Conservation (phyloP, 768 basidiomycete species). For the Lactarius vividus region DNA sequence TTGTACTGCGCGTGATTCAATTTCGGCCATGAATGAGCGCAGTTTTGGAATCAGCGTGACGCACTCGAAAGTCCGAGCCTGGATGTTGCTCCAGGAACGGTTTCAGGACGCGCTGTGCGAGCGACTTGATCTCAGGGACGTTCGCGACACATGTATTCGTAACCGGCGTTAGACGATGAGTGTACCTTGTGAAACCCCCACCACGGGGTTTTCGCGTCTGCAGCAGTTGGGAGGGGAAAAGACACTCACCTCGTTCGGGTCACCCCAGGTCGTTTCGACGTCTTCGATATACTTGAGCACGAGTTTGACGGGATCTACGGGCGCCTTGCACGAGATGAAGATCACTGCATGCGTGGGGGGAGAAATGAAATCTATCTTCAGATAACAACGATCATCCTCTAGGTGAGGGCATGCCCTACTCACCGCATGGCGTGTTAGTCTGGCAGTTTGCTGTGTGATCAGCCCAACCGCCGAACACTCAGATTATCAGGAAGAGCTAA, state of each 20-base stretch:
- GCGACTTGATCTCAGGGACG: slow-evolving; percentile 60
- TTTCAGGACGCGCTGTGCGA: slow-evolving; percentile 55
- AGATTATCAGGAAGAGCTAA: background rate
- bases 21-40: background rate
- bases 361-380: background rate
- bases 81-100: slow-evolving; percentile 50
- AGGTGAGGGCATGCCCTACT: slow-evolving; percentile 23
- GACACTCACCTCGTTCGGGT: slow-evolving; percentile 59
- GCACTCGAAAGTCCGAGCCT: slow-evolving; percentile 48
- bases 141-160: slow-evolving; percentile 66
- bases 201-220: background rate
- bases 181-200: slow-evolving; percentile 45
- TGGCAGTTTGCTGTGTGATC: slow-evolving; percentile 59
- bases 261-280: slow-evolving; percentile 58
- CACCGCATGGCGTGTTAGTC: slow-evolving; percentile 80
- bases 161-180: slow-evolving; percentile 70
- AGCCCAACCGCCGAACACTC: background rate
- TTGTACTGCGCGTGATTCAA: slow-evolving; percentile 60
- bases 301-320: slow-evolving; percentile 72
- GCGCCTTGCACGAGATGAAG: slow-evolving; percentile 76
- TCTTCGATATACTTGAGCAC: slow-evolving; percentile 61
- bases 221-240: background rate
- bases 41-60: slow-evolving; percentile 16
- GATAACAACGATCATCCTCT: slow-evolving; percentile 12
- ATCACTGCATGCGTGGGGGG: slow-evolving; percentile 47